These are phyloP conservation scores for Colletotrichum trifolii DNA, from an alignment of 2,329 filamentous ascomycete species.

Conservation along the genomic window DNA sequence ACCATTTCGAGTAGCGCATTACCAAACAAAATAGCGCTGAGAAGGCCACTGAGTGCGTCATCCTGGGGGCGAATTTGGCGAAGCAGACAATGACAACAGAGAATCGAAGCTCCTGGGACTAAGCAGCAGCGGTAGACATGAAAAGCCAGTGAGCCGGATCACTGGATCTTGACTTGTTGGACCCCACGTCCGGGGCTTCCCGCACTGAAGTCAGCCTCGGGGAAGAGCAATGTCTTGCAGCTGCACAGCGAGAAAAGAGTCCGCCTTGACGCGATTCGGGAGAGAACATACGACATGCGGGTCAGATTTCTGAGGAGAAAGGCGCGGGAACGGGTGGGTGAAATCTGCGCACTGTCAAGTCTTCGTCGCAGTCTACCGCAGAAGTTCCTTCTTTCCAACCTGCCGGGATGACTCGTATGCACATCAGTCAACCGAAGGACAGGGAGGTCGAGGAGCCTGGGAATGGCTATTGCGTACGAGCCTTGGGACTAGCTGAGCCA, in stretches of 20 bases:
- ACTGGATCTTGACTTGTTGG: background rate
- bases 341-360: too few relatives aligned
- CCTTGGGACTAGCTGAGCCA: background rate
- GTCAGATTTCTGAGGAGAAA: conserved; percentile 3
- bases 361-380: background rate
- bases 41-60: too few relatives aligned
- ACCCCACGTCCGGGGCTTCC: conserved; percentile 11
- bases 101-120: background rate
- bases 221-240: conserved; percentile 19
- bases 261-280: conserved; percentile 5
- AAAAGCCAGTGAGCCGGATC: background rate
- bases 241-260: conserved; percentile 17
- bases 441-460: background rate
- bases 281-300: conserved; percentile 30
- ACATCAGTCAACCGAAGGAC: conserved; percentile 11
- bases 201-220: conserved; percentile 6
- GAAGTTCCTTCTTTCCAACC: conserved; percentile 2
- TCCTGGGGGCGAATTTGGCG: too few relatives aligned
- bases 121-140: background rate
- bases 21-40: too few relatives aligned
- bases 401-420: conserved; percentile 29
- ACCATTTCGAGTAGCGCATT: too few relatives aligned
- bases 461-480: background rate
- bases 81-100: too few relatives aligned
- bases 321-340: conserved; percentile 1